Evolutionary conservation across 108 stramenopile species (phyloP).

Genomic region (Cyclotella cryptica): DNA sequence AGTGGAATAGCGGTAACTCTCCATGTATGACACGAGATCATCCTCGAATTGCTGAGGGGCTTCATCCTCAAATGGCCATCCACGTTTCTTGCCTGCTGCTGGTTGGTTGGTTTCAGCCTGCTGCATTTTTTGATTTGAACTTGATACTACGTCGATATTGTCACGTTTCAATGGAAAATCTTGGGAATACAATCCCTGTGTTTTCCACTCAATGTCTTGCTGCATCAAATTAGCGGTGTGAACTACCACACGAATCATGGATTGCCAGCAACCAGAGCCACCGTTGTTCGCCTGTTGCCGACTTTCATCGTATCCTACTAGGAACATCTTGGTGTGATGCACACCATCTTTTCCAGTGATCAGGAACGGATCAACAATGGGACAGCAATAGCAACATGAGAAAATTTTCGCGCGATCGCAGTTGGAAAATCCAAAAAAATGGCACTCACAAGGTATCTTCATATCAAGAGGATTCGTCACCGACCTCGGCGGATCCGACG

Average conservation of each 20-base stretch:
- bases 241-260: conserved; percentile 66
- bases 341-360: conserved; percentile 44
- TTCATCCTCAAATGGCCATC: conserved; percentile 32
- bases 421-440: conserved; percentile 3
- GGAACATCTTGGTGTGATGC: conserved; percentile 85
- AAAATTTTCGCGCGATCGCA: conserved; percentile 27
- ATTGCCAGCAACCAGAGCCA: not conserved
- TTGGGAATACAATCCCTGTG: conserved; percentile 71
- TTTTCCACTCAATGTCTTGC: conserved; percentile 65
- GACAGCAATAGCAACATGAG: not conserved
- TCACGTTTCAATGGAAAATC: conserved; percentile 70
- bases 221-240: conserved; percentile 77
- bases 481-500: conserved; percentile 52
- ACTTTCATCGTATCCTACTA: conserved; percentile 62
- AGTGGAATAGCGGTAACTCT: conserved; percentile 60
- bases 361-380: not conserved
- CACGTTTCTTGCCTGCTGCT: conserved; percentile 19
- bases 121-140: not conserved
- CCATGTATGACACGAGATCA: conserved; percentile 65
- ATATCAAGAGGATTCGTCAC: conserved; percentile 35
- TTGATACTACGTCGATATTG: not conserved
- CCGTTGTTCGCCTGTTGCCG: conserved; percentile 12
- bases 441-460: conserved; percentile 31
- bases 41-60: conserved; percentile 64
- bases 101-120: conserved; percentile 17